Evolutionary conservation across 768 basidiomycete species (phyloP).

Genomic region (Tricholoma matsutake): DNA sequence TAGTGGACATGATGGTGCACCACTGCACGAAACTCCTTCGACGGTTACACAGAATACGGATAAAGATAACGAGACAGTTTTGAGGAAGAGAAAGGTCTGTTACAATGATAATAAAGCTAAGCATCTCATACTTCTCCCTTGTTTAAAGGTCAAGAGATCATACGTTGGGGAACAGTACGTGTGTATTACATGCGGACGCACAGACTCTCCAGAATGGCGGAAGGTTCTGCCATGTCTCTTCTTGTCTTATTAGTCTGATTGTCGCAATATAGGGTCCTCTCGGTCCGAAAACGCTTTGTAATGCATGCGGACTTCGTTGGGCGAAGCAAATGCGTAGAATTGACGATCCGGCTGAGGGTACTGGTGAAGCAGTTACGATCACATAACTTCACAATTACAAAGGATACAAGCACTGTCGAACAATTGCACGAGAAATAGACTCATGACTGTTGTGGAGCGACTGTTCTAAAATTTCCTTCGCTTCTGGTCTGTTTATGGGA

Average conservation of each 20-base stretch:
- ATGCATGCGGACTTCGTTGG: conserved; percentile 93
- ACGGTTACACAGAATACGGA: conserved; percentile 25
- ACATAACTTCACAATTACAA: background rate
- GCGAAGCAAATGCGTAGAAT: conserved; percentile 61
- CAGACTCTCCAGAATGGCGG: conserved; percentile 97
- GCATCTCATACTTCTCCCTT: background rate
- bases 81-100: conserved; percentile 63
- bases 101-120: background rate
- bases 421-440: no score
- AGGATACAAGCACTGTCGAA: no score
- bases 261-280: conserved; percentile 64
- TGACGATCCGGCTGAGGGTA: conserved; percentile 31
- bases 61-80: conserved; percentile 47
- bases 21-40: background rate
- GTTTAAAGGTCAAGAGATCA: conserved; percentile 43
- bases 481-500: no score
- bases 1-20: conserved; percentile 2
- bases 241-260: conserved; percentile 4
- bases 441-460: no score
- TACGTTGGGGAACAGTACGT: conserved; percentile 68
- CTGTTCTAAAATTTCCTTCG: no score
- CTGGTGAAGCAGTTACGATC: background rate
- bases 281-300: conserved; percentile 97
- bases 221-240: conserved; percentile 46
- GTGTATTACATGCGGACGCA: conserved; percentile 90